Conservation (phyloP, 345 rosid genomes). For the Brassica rapa region DNA sequence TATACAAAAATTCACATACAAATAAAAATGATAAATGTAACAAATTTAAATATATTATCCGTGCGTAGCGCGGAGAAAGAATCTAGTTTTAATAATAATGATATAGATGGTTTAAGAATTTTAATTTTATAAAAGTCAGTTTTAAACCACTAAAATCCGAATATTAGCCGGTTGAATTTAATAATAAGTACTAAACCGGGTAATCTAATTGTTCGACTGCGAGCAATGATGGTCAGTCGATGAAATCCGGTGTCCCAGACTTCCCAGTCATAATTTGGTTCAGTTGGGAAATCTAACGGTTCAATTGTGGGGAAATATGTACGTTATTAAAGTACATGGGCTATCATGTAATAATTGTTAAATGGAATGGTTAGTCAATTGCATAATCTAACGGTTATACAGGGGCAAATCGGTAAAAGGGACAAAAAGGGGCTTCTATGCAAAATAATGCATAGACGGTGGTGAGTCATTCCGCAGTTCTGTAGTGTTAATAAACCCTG, state of each 20-base stretch:
- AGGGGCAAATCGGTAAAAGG: background rate
- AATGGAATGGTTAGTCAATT: too few species aligned
- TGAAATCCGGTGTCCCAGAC: too few species aligned
- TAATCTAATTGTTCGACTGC: background rate
- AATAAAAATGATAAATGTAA: too few species aligned
- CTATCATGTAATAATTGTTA: too few species aligned
- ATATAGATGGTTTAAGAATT: too few species aligned
- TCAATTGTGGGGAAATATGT: background rate
- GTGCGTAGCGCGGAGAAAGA: too few species aligned
- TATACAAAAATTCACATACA: too few species aligned
- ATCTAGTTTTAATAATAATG: too few species aligned
- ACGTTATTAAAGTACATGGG: too few species aligned
- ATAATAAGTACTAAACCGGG: background rate
- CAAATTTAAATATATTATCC: too few species aligned
- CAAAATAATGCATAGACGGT: background rate
- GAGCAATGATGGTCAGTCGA: background rate
- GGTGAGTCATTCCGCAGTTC: background rate
- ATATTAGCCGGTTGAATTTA: background rate
- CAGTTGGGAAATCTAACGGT: background rate
- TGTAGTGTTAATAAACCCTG: conserved; percentile 29
- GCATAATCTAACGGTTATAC: background rate
- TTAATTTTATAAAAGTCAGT: too few species aligned
- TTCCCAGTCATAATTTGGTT: background rate
- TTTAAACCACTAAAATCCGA: background rate
- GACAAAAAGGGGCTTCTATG: background rate